Base-by-base conservation (phyloP, 805 yeast genomes). In the Nakazawaea ishiwadae region DNA sequence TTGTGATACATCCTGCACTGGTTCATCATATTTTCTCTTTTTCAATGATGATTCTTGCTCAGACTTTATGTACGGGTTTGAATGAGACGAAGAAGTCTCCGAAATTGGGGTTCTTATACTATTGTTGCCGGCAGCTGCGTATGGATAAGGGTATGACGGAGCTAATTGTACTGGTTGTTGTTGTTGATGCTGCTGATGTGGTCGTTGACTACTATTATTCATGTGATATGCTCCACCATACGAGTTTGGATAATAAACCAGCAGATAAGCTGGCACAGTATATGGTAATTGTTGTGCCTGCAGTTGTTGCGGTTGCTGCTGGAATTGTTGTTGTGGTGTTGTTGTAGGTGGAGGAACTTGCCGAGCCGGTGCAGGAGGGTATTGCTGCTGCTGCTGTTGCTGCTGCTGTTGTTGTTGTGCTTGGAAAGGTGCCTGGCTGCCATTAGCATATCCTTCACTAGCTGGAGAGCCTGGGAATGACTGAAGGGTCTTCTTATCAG, bases 341-440 rank as follows among this genome's bases (percentile, higher is more conserved):
- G 26, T 10, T 23, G 26, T 8, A 10, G 26, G 10, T 23, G 26
- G 26, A n/a, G n/a, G n/a, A n/a, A n/a, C n/a, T n/a, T n/a, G n/a
- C n/a, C n/a, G n/a, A 10, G 40, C 36, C 40, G 32, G 31, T 33
- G 40, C 32, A 19, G 6, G 11, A n/a, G 18, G 31, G 9, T 20
- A 31, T 45, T n/a, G 42, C 42, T 39, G 39, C 24, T 37, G 31
- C n/a, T 37, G 35, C 24, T 45, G 39, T 18, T 37, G 48, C 26
- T 40, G 45, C 36, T 43, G 51, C 27, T 48, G 46, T 30, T 39
- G 45, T 42, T 48, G 40, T 37, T 48, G 34, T 23, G 37, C 37
- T 17, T 35, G 31, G 32, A 23, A 20, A 31, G 32, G 37, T 38
- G 39, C 42, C 26, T 35, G 28, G n/a, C n/a, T n/a, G n/a, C n/a